Evolutionary conservation across 257 asterid genomes (phyloP).

Genomic region (Knoxia roxburghii): DNA sequence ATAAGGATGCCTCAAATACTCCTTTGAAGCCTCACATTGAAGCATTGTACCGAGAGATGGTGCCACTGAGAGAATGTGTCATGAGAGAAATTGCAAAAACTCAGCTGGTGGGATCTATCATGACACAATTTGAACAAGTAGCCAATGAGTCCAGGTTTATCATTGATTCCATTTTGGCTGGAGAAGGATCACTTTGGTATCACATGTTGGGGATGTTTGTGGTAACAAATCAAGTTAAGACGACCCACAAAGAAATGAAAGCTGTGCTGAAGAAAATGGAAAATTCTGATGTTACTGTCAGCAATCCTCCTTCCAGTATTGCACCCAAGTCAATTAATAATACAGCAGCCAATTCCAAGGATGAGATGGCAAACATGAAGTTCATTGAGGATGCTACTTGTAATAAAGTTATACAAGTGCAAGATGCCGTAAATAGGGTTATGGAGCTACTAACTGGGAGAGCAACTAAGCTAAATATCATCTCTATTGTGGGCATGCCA

Average conservation of each 20-base stretch:
- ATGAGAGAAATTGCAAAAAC: not conserved
- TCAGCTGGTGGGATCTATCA: too few species aligned
- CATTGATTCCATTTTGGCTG: not conserved
- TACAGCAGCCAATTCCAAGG: not conserved
- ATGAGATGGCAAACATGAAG: not conserved
- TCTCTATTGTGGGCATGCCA: conserved; percentile 7
- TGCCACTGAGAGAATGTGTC: not conserved
- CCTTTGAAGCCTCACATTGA: not conserved
- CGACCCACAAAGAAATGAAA: not conserved
- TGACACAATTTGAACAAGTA: not conserved
- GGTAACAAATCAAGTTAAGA: not conserved
- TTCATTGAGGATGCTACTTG: not conserved
- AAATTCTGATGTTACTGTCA: not conserved
- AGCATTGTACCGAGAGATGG: not conserved
- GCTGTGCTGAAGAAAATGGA: not conserved
- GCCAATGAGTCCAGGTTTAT: not conserved
- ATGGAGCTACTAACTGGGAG: not conserved
- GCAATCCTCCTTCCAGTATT: too few species aligned
- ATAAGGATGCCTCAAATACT: not conserved
- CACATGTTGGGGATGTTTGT: not conserved
- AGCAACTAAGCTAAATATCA: not conserved
- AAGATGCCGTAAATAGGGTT: not conserved
- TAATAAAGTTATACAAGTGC: not conserved
- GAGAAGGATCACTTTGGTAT: not conserved
- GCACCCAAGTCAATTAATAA: too few species aligned